Percentiles rank a stretch among this genome's conserved stretches.
phyloP scores from a whole-genome alignment of 2,329 filamentous ascomycete genomes.

The Cladophialophora immunda region DNA sequence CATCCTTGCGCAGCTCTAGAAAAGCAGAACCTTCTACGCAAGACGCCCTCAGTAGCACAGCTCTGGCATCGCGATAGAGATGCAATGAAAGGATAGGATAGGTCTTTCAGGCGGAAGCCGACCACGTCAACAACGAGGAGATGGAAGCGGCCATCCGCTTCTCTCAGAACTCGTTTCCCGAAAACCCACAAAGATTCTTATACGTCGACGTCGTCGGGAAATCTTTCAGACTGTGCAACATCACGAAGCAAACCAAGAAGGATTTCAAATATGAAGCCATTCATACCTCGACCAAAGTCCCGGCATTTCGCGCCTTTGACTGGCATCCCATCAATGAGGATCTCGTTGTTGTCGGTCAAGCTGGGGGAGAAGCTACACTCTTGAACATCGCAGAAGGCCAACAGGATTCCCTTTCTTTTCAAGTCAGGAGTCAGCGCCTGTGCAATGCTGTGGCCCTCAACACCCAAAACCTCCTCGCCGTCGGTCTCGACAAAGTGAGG shows the following conservation, averaged over 20 bases:
- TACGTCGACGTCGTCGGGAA: slow-evolving; percentile 69
- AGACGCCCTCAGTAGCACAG: background rate
- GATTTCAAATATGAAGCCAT: slow-evolving; percentile 62
- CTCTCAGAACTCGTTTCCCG: slow-evolving; percentile 65
- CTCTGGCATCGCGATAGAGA: background rate
- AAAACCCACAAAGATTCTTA: slow-evolving; percentile 63
- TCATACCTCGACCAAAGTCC: slow-evolving; percentile 63
- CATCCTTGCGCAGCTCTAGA: background rate
- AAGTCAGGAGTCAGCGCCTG: slow-evolving; percentile 68
- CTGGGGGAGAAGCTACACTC: slow-evolving; percentile 68
- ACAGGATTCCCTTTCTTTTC: slow-evolving; percentile 60
- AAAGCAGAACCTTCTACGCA: background rate
- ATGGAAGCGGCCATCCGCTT: slow-evolving; percentile 72
- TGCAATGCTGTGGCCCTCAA: slow-evolving; percentile 72
- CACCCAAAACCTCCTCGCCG: slow-evolving; percentile 64
- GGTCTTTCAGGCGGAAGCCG: background rate
- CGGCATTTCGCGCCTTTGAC: slow-evolving; percentile 71
- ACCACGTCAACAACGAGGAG: background rate
- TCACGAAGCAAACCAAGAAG: slow-evolving; percentile 51
- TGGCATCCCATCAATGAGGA: slow-evolving; percentile 68
- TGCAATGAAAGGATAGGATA: background rate
- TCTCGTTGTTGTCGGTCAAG: slow-evolving; percentile 67
- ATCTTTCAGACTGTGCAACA: slow-evolving; percentile 65
- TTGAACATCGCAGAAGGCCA: slow-evolving; percentile 62
- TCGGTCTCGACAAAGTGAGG: slow-evolving; percentile 68